phyloP scores from a whole-genome alignment of 1,139 yeast genomes.

The Hanseniaspora uvarum region DNA sequence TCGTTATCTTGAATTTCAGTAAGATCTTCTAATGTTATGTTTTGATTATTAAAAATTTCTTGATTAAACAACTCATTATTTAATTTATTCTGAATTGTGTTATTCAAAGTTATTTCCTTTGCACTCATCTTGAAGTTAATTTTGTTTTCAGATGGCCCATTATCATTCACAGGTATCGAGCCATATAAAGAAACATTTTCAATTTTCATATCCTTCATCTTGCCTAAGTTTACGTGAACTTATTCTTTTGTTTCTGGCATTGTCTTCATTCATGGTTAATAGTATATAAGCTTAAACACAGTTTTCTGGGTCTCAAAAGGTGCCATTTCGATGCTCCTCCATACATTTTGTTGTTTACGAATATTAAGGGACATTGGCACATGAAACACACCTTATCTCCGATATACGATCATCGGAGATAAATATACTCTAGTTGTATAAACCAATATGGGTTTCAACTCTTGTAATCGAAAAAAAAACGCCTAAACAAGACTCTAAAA shows the following conservation, averaged over 20 bases:
- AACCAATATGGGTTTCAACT: too few relatives aligned
- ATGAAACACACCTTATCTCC: neutral
- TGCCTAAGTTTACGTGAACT: neutral
- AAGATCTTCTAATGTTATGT: conserved; percentile 7
- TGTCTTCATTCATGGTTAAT: neutral
- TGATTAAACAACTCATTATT: neutral
- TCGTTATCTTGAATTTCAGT: conserved; percentile 3
- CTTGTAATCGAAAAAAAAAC: too few relatives aligned
- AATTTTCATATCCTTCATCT: neutral
- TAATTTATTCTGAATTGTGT: neutral
- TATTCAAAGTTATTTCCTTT: neutral
- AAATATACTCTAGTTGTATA: too few relatives aligned
- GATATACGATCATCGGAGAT: neutral
- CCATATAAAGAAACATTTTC: neutral
- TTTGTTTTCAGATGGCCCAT: neutral
- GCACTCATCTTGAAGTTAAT: neutral
- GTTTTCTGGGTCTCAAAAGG: too few relatives aligned
- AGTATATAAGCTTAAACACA: neutral
- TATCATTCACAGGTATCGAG: neutral
- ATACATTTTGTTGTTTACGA: neutral
- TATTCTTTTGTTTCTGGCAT: neutral
- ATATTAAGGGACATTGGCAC: neutral
- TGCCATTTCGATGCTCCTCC: too few relatives aligned
- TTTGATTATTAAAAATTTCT: neutral
- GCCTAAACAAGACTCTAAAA: too few relatives aligned